A percentile compares a stretch with the other conserved stretches of the same genome.
Conservation (phyloP, 768 basidiomycete species). For the Suillus decipiens region DNA sequence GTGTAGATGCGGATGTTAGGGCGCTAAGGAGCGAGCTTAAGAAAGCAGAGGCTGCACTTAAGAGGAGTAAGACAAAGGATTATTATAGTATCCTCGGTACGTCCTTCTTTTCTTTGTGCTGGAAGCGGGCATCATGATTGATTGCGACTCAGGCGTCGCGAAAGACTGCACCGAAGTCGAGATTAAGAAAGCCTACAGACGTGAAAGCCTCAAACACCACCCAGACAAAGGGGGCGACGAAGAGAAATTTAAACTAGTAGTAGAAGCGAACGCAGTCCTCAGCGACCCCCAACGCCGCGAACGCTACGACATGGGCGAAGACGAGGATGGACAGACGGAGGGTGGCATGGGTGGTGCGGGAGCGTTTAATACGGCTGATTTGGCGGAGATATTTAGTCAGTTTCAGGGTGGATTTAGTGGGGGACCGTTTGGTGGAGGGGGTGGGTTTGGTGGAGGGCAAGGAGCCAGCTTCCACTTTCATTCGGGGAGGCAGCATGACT, state of each 20-base stretch:
- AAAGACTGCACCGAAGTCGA: slow-evolving; percentile 67
- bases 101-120: not conserved
- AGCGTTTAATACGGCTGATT: slow-evolving; percentile 50
- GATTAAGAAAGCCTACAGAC: slow-evolving; percentile 90
- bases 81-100: slow-evolving; percentile 77
- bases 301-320: slow-evolving; percentile 81
- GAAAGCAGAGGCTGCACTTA: slow-evolving; percentile 80
- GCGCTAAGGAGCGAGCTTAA: slow-evolving; percentile 66
- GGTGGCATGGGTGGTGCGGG: slow-evolving; percentile 43
- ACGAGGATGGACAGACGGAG: slow-evolving; percentile 66
- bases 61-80: slow-evolving; percentile 89
- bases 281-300: slow-evolving; percentile 73
- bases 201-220: slow-evolving; percentile 83
- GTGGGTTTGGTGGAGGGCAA: slow-evolving; percentile 21
- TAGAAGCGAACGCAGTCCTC: slow-evolving; percentile 79
- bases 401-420: slow-evolving; percentile 45
- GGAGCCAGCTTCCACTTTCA: slow-evolving; percentile 33
- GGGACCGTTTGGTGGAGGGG: slow-evolving; percentile 31
- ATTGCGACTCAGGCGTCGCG: slow-evolving; percentile 37
- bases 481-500: not conserved
- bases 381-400: slow-evolving; percentile 65
- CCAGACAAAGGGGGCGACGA: slow-evolving; percentile 95
- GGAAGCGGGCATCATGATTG: not conserved
- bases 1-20: slow-evolving; percentile 61
- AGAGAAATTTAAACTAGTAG: slow-evolving; percentile 92